Conservation (phyloP, 2,329 filamentous ascomycete species). For the Aspergillus latus region DNA sequence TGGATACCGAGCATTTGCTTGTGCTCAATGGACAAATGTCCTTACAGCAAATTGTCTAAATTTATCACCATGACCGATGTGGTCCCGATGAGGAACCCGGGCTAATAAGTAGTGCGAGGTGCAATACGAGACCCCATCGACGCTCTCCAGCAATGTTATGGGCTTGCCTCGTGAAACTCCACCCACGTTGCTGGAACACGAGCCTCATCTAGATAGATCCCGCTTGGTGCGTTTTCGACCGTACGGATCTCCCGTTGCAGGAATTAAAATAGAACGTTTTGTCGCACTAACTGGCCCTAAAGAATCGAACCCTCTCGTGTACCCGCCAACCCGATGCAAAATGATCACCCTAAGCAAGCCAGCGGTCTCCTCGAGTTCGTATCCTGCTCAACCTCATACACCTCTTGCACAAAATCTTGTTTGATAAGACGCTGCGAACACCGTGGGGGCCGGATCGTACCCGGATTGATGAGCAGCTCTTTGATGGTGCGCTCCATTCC, state of each 20-base stretch:
- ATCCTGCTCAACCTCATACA: background rate
- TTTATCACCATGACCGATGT: background rate
- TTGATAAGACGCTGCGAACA: constrained; percentile 2
- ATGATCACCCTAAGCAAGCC: background rate
- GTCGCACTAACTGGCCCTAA: constrained; percentile 4
- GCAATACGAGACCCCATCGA: constrained; percentile 11
- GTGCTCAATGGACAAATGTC: background rate
- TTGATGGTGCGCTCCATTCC: background rate
- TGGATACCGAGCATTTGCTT: background rate
- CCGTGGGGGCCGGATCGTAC: constrained; percentile 9
- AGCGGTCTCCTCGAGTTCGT: constrained; percentile 4
- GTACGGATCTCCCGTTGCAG: constrained; percentile 6
- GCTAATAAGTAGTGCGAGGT: background rate
- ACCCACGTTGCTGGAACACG: constrained; percentile 11
- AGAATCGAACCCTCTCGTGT: constrained; percentile 9
- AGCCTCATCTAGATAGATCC: constrained; percentile 7
- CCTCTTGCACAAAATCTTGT: background rate
- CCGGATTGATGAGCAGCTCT: background rate
- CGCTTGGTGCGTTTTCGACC: constrained; percentile 5
- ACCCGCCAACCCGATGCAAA: background rate
- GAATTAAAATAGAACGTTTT: constrained; percentile 12
- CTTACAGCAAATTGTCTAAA: background rate
- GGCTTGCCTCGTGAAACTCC: constrained; percentile 8
- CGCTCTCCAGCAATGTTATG: background rate
- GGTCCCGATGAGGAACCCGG: background rate